Evolutionary conservation across 805 yeast genomes (phyloP).

Genomic region (Candida sonorensis): DNA sequence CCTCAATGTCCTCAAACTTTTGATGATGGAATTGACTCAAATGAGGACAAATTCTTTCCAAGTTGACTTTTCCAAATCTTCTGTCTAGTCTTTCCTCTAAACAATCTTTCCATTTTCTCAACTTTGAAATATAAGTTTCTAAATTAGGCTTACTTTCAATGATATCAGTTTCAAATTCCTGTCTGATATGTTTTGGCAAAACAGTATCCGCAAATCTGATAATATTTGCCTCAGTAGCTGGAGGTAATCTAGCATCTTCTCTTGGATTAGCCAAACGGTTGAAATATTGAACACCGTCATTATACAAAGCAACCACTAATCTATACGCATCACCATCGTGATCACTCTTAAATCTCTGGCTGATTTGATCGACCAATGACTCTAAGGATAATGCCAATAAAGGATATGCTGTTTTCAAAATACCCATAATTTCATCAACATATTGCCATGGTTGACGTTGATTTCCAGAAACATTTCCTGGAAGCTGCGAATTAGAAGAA

Average conservation of each 20-base stretch:
- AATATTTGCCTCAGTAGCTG: constrained; percentile 84
- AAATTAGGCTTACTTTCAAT: constrained; percentile 81
- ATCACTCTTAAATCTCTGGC: constrained; percentile 85
- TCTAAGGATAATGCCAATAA: constrained; percentile 86
- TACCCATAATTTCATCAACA: constrained; percentile 87
- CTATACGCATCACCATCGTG: constrained; percentile 97
- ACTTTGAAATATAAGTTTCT: constrained; percentile 75
- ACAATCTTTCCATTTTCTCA: constrained; percentile 89
- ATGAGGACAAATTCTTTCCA: constrained; percentile 91
- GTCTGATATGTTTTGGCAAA: constrained; percentile 78
- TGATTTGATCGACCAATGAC: constrained; percentile 91
- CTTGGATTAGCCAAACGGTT: constrained; percentile 82
- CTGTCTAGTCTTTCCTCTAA: constrained; percentile 88
- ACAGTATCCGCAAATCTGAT: constrained; percentile 89
- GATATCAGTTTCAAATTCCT: constrained; percentile 88
- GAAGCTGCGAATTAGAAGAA: constrained; percentile 8
- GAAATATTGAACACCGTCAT: constrained; percentile 88
- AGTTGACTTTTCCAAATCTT: constrained; percentile 67
- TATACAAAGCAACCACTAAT: constrained; percentile 81
- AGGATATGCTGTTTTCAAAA: constrained; percentile 94
- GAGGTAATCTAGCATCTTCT: constrained; percentile 82
- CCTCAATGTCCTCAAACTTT: constrained; percentile 93
- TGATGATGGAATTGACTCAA: constrained; percentile 96
- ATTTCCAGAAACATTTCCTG: constrained; percentile 1
- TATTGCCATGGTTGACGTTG: constrained; percentile 80